Percentiles rank a stretch among this genome's conserved stretches.
phyloP scores from a whole-genome alignment of 169 alveolate genomes.

The Toxoplasma gondii region DNA sequence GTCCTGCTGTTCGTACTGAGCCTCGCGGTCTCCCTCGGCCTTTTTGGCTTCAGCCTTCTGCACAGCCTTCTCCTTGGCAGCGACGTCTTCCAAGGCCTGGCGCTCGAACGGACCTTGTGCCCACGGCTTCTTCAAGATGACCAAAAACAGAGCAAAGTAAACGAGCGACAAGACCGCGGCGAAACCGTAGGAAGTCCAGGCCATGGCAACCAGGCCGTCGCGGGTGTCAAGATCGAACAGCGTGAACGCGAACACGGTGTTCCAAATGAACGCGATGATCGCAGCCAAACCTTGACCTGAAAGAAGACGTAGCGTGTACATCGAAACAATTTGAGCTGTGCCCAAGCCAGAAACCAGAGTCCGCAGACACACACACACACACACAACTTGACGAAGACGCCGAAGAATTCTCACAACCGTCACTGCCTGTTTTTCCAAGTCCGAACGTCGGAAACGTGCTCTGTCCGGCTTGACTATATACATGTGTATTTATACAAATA shows the following conservation, averaged over 20 bases:
- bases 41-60: background rate
- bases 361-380: no score
- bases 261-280: background rate
- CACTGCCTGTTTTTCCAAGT: no score
- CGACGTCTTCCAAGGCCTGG: background rate
- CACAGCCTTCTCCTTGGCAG: background rate
- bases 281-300: slow-evolving; percentile 49
- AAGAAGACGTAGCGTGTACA: background rate
- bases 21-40: background rate
- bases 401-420: no score
- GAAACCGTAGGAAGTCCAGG: background rate
- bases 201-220: background rate
- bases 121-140: background rate
- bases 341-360: no score
- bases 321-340: no score
- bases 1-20: background rate
- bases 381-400: no score
- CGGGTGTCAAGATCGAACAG: slow-evolving; percentile 37
- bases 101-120: background rate
- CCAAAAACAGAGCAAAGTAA: background rate
- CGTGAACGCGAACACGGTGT: slow-evolving; percentile 15
- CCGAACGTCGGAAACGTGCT: no score
- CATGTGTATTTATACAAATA: no score
- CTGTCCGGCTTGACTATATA: no score
- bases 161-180: background rate